A percentile compares a stretch with the other conserved stretches of the same genome.
These are phyloP conservation scores for Candolleomyces aberdarensis DNA, from an alignment of 768 basidiomycete genomes.

Conservation along the genomic window DNA sequence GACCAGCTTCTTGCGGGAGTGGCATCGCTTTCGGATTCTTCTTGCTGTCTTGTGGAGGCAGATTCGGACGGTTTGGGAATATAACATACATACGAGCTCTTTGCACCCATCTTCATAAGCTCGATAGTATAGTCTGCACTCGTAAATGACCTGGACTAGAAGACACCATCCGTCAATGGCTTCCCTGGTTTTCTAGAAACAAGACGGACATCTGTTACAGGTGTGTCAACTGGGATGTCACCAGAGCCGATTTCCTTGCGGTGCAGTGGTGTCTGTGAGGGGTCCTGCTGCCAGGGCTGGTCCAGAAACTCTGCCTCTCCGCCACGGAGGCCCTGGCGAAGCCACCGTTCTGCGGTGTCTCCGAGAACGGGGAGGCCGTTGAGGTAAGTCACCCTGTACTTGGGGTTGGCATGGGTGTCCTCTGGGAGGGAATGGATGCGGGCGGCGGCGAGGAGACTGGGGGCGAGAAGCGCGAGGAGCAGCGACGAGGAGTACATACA, in stretches of 20 bases:
- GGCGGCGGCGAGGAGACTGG: conserved; percentile 23
- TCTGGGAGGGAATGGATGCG: conserved; percentile 73
- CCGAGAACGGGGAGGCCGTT: conserved; percentile 73
- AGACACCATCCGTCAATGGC: not conserved
- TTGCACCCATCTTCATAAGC: conserved; percentile 69
- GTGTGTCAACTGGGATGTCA: conserved; percentile 31
- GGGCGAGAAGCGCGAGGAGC: conserved; percentile 13
- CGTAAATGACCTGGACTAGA: conserved; percentile 2
- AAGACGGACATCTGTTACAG: conserved; percentile 28
- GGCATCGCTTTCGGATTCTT: conserved; percentile 56
- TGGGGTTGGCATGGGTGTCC: conserved; percentile 79
- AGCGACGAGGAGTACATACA: conserved; percentile 22
- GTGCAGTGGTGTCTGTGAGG: conserved; percentile 34
- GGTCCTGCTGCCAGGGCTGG: conserved; percentile 49
- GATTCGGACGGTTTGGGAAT: conserved; percentile 61
- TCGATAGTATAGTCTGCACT: conserved; percentile 53
- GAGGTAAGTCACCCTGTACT: conserved; percentile 75
- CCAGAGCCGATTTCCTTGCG: conserved; percentile 62
- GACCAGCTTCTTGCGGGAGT: conserved; percentile 80
- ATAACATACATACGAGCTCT: conserved; percentile 72
- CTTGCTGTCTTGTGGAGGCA: conserved; percentile 36
- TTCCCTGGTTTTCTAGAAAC: conserved; percentile 2
- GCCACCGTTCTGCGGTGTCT: conserved; percentile 74
- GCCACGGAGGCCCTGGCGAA: conserved; percentile 65
- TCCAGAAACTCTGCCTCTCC: conserved; percentile 78